Evolutionary conservation across 768 basidiomycete species (phyloP).

Genomic region (Mycena latifolia): DNA sequence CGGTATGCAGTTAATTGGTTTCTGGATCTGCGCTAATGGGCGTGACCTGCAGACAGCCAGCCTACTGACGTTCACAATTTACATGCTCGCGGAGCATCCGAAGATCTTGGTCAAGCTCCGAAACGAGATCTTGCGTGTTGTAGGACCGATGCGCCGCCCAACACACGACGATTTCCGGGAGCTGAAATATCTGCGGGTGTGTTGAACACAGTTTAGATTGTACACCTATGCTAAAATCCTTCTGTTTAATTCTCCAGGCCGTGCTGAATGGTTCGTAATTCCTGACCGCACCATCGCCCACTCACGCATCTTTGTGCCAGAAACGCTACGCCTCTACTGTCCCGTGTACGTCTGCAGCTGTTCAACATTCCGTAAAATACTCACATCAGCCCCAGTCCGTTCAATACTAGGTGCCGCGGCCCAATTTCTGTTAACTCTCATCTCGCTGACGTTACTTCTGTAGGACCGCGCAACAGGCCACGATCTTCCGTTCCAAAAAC

Average conservation of each 20-base stretch:
- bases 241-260: background rate
- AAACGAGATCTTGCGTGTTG: slow-evolving; percentile 59
- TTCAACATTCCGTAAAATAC: background rate
- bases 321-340: slow-evolving; percentile 66
- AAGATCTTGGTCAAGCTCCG: slow-evolving; percentile 59
- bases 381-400: slow-evolving; percentile 44
- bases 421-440: background rate
- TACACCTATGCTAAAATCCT: too few relatives aligned
- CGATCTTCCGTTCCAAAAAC: slow-evolving; percentile 42
- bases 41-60: slow-evolving; percentile 54
- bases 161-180: slow-evolving; percentile 67
- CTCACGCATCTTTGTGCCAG: slow-evolving; percentile 39
- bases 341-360: slow-evolving; percentile 55
- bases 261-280: slow-evolving; percentile 20
- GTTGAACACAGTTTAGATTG: slow-evolving; percentile 37
- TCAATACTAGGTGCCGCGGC: slow-evolving; percentile 46
- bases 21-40: background rate
- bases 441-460: too few relatives aligned
- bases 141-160: slow-evolving; percentile 59
- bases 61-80: slow-evolving; percentile 64
- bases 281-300: too few relatives aligned
- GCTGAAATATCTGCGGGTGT: slow-evolving; percentile 70
- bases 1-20: slow-evolving; percentile 38
- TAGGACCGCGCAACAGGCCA: slow-evolving; percentile 41
- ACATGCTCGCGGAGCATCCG: slow-evolving; percentile 68